Base-by-base conservation (phyloP, 164 flowering plant species). In the Liquidambar formosana region DNA sequence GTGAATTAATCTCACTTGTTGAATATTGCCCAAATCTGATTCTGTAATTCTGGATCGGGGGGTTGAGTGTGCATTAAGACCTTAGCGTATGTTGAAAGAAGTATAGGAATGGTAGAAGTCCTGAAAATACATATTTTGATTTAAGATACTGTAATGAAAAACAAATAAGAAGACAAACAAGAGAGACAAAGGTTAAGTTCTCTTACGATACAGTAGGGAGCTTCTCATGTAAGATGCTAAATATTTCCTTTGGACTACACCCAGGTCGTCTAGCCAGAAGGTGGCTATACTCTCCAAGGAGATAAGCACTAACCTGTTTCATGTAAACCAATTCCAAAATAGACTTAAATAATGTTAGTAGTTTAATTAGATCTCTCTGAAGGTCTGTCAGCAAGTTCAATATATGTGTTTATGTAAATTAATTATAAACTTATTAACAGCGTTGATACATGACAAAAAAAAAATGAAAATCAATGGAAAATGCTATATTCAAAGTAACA, bases 131-230 rank as follows among this genome's bases (percentile, higher is more conserved):
- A 67, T 4, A 41, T 14, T 10, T 10, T 25, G 6, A 8, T 4
- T 13, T 68, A 61, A 73, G 60, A 52, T 49, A 12, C 67, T 41
- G 70, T 57, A 51, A 71, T 47, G 10, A 25, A 44, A 9, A 65
- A 73, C 52, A 16, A 38, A 53, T 46, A 27, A 43, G 28, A 48
- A 43, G 70, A 46, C 43, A 33, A 54, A 57, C 16, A 54, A 26
- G 23, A 43, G 12, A 33, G 21, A 45, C 28, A 56, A 19, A 54
- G 70, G 47, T 59, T 44, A 61, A 71, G 66, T 21, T 52, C 65
- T 64, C 97, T 88, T 88, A 96, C 99, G 97, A 87, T 57, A 93
- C 94, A 73, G 99, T 88, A 33, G 99, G 97, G 56, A 92, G 92
- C 82, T 96, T 96, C 80, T 96, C 99, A 66, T 96, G 95, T 75